These are phyloP conservation scores for Colletotrichum abscissum DNA, from an alignment of 2,329 filamentous ascomycete species.

Conservation along the genomic window DNA sequence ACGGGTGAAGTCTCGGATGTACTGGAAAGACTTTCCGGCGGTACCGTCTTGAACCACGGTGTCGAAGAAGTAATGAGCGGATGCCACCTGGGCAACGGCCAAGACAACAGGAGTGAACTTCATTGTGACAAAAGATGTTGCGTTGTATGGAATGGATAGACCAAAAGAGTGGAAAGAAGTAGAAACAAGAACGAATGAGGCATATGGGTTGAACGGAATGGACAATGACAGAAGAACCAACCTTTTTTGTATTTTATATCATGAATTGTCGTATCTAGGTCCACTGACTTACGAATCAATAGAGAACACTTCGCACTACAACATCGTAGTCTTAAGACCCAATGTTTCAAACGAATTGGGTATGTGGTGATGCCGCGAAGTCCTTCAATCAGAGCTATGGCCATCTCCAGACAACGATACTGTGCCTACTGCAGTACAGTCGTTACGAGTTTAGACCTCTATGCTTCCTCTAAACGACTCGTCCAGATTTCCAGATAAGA, in stretches of 20 bases:
- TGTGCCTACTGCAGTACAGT: not conserved
- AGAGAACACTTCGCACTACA: not conserved
- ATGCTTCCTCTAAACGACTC: no score
- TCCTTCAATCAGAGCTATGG: not conserved
- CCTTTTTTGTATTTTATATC: not conserved
- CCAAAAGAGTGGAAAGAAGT: not conserved
- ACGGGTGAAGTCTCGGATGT: constrained; percentile 42
- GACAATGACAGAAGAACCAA: not conserved
- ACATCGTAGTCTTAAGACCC: not conserved
- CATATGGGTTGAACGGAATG: not conserved
- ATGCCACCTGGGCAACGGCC: constrained; percentile 39
- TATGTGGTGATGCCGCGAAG: not conserved
- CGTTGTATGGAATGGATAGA: not conserved
- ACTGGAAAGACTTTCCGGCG: constrained; percentile 34
- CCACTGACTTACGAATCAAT: not conserved
- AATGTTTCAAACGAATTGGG: not conserved
- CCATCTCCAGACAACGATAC: no score
- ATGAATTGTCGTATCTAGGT: not conserved
- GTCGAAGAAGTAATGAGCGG: constrained; percentile 46
- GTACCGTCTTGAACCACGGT: constrained; percentile 39
- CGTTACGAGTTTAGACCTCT: no score
- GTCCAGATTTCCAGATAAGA: no score
- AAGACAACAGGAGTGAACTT: constrained; percentile 36
- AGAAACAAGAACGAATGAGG: not conserved
- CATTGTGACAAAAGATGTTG: constrained; percentile 31